phyloP scores from a whole-genome alignment of 306 rosid species.

The apple (Malus domestica) region DNA sequence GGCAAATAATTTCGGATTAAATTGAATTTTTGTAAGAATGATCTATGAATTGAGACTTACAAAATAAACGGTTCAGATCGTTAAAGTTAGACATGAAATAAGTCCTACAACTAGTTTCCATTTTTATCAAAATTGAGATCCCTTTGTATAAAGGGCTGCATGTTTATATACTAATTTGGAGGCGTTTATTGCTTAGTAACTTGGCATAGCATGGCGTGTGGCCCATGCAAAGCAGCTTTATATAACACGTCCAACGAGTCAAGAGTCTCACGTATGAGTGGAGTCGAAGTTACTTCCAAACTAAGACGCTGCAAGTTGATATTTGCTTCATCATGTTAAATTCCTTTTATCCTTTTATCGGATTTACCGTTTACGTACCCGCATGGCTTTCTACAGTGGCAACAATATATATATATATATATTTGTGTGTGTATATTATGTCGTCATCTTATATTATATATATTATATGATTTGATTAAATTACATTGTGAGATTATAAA shows the following conservation, averaged over 20 bases:
- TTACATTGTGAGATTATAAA: neutral
- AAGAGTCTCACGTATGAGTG: slow-evolving; percentile 29
- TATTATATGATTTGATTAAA: neutral
- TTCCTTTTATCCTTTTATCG: neutral
- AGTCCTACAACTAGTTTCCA: too few species aligned
- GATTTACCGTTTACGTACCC: neutral
- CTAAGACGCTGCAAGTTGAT: slow-evolving; percentile 32
- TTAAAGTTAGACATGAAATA: too few species aligned
- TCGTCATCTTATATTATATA: neutral
- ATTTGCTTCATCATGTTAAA: slow-evolving; percentile 10
- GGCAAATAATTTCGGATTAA: too few species aligned
- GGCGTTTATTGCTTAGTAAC: neutral
- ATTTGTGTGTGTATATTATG: too few species aligned
- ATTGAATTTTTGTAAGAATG: too few species aligned
- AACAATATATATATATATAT: too few species aligned
- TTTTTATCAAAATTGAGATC: too few species aligned
- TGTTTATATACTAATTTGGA: neutral
- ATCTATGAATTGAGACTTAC: too few species aligned
- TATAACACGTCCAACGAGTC: slow-evolving; percentile 4
- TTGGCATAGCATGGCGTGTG: slow-evolving; percentile 17
- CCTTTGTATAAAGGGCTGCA: too few species aligned
- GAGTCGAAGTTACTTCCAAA: slow-evolving; percentile 35
- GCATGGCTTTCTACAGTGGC: neutral
- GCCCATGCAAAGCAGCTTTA: slow-evolving; percentile 15
- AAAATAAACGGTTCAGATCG: too few species aligned